Base-by-base conservation (phyloP, 2,329 filamentous ascomycete genomes). In the Trematosphaeria pertusa region DNA sequence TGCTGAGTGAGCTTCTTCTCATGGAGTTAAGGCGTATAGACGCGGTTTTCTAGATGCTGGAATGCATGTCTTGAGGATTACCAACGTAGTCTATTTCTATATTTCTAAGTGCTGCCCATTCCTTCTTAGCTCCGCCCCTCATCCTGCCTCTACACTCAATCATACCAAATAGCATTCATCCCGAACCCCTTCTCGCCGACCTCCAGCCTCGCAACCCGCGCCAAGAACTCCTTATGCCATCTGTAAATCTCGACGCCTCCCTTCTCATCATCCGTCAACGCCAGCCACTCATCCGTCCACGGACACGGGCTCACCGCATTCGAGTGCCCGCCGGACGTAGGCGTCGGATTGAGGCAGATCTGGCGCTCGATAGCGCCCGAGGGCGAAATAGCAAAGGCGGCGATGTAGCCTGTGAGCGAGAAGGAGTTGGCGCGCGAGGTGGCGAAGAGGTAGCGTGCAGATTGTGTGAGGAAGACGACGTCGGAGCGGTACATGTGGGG, bases 141-240 rank as follows among this genome's bases (percentile, higher is more conserved):
- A n/a, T n/a, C n/a, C n/a, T n/a, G n/a, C n/a, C n/a, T n/a, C n/a
- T n/a, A n/a, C n/a, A n/a, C n/a, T 65, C 62, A 90, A 73, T 95
- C 88, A 71, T 94, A 94, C 91, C 91, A 96, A 54, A 95, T 91
- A n/a, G 90, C 90, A 74, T 96, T 96, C 91, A 96, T 96, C 1
- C 90, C 90, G 69, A 96, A 96, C 1, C 91, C 91, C n/a, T 88
- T 89, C 75, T 95, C 91, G 5, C 86, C 85, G 28, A 95, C 86
- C 58, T 89, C 85, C 53, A 89, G 78, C 52, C 88, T 80, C 12
- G 90, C 90, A 6, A 95, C 90, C 3, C 90, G 78, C 2, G 84
- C 87, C 42, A 96, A 74, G 59, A 87, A 89, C 78, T 94, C 90
- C 48, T 91, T 87, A 56, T 87, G 81, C 88, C 90, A 96, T 43